Evolutionary conservation across 2,329 filamentous ascomycete species (phyloP), one percentile per base, ranked within the genome.

Genomic region (Coniochaeta hoffmannii): DNA sequence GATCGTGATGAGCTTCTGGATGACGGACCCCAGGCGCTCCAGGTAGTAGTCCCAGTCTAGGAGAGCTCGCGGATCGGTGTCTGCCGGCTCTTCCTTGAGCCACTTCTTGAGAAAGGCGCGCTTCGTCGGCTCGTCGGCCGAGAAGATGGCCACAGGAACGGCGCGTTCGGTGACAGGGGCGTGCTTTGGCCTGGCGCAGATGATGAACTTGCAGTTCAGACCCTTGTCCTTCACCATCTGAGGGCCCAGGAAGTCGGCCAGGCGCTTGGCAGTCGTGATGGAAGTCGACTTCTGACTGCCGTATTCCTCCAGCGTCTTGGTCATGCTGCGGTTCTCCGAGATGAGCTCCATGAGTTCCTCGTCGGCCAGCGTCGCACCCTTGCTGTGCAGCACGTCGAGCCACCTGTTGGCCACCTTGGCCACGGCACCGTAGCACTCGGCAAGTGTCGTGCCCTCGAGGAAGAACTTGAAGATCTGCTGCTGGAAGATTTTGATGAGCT

Each of bases 221-320:
- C 94, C 94, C 71, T 97, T 99, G 73, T 99, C 95, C 68, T 99
- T 99, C 65, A 97, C 86, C 95, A 99, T 99, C 67, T 96, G 91
- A 68, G 97, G 93, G 34, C 94, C 94, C 59, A 99, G 69, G 68
- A 99, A 99, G 66, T 99, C 94, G 34, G 94, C 94, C 41, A 99
- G 74, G 59, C 94, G 90, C 65, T 88, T 94, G 11, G 94, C 94
- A 0, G 94, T 99, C 2, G 94, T 99, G 69, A 99, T 99, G n/a
- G 94, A 96, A 1, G 94, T 99, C 0, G 93, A 97, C 69, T 99
- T 99, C 65, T 99, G 95, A 8, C 75, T 76, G 17, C 92, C 94
- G 62, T 99, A 99, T 71, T 99, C 95, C 62, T 97, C 93, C 1
- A 99, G 76, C 0, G 94, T 95, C 73, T 99, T 99, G 17, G 86